Base-by-base conservation (phyloP, 2,329 filamentous ascomycete genomes). In the Penicillium rolfsii region DNA sequence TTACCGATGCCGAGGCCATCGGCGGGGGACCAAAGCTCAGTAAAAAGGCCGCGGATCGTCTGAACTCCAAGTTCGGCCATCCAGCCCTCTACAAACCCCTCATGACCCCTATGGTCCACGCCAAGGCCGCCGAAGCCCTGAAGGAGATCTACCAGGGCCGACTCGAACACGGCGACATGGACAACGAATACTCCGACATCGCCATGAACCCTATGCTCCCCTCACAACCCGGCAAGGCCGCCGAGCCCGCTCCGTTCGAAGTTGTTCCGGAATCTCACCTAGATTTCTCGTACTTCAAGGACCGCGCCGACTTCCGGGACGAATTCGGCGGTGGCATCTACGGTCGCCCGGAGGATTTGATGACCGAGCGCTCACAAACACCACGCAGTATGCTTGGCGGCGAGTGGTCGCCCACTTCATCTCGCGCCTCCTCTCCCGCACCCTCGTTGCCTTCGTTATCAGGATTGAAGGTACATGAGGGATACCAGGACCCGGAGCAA, bases 91-190 rank as follows among this genome's bases (percentile, higher is more conserved):
- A 95, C 81, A 91, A 90, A 76, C 89, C 91, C 3, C 83, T 98
- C 22, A 93, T 94, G 69, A 96, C 93, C 0, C 94, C 94, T 2
- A 97, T 98, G 93, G 94, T 98, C 3, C 90, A 96, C 70, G 90
- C 91, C 57, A 96, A 91, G 77, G 91, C 92, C 2, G 91, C 95
- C 70, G 93, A 95, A 61, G 84, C 95, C 43, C 84, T 99, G 9
- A 89, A 89, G n/a, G 87, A 90, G 46, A 84, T 99, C 53, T 97
- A 97, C 74, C 88, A 88, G 26, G 94, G 93, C 11, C 89, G 94
- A 4, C 79, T 96, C 2, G 83, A 82, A n/a, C 80, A 84, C 0
- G 80, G 83, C 58, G 73, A 73, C 22, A 63, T 66, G 19, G 65
- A 66, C 8, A 70, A 68, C 28, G 77, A 77, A 30, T 80, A 95